Evolutionary conservation across 1,284 basidiomycete genomes (phyloP).

Genomic region (Coniophora puteana): DNA sequence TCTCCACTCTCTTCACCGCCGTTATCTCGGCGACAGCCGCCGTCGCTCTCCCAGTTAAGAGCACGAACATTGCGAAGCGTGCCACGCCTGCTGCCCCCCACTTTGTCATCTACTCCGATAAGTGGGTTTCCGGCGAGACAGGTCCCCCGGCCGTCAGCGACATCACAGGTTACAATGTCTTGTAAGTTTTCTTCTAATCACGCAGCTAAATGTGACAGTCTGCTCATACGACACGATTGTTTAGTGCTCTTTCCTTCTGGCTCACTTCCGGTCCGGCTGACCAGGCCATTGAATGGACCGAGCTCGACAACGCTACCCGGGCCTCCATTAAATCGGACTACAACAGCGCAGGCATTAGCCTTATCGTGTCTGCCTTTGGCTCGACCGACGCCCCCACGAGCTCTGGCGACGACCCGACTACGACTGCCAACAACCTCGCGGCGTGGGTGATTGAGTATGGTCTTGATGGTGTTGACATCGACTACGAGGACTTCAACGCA

Average conservation of each 20-base stretch:
- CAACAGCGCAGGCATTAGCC: constrained; percentile 37
- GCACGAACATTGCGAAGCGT: constrained; percentile 32
- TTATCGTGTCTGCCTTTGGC: too few species aligned
- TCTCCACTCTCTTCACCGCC: too few species aligned
- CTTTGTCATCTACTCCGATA: constrained; percentile 43
- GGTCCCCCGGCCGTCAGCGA: too few species aligned
- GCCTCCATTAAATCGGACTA: constrained; percentile 36
- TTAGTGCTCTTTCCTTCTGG: constrained; percentile 38
- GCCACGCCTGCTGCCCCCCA: constrained; percentile 39
- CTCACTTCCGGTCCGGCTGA: constrained; percentile 36
- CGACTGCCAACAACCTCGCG: constrained; percentile 46
- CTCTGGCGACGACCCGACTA: constrained; percentile 38
- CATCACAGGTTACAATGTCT: constrained; percentile 34
- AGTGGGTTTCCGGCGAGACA: too few species aligned
- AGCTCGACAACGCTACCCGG: constrained; percentile 29
- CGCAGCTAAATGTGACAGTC: too few species aligned
- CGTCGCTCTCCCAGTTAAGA: too few species aligned
- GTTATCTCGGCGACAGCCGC: too few species aligned
- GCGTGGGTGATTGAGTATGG: constrained; percentile 45
- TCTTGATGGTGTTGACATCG: constrained; percentile 51
- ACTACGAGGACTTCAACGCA: constrained; percentile 46
- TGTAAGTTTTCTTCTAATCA: too few species aligned
- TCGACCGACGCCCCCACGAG: constrained; percentile 48
- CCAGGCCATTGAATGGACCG: constrained; percentile 38
- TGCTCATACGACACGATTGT: too few species aligned